phyloP scores from a whole-genome alignment of 192 early-diverging fungal genomes.

The Mortierella hygrophila region DNA sequence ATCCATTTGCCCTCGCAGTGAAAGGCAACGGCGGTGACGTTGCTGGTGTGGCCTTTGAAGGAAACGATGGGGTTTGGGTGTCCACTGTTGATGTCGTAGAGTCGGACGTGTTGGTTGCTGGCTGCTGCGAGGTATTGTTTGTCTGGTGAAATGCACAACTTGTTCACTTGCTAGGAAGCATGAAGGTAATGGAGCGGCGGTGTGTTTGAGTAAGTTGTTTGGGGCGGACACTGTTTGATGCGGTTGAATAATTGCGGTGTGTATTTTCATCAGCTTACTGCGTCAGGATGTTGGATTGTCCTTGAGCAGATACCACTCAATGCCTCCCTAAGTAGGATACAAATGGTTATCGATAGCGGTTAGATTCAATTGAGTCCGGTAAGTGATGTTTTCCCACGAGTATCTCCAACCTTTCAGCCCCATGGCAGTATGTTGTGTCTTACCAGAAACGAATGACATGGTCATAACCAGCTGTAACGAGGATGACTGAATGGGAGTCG shows the following conservation, averaged over 20 bases:
- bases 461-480: constrained; percentile 86
- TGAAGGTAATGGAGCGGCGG: background rate
- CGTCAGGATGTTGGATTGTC: constrained; percentile 85
- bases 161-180: constrained; percentile 82
- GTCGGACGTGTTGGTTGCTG: constrained; percentile 85
- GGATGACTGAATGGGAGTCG: constrained; percentile 68
- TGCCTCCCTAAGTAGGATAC: constrained; percentile 62
- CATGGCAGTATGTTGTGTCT: background rate
- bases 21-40: constrained; percentile 73
- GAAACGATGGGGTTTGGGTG: constrained; percentile 79
- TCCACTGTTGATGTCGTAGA: constrained; percentile 86
- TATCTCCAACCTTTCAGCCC: background rate
- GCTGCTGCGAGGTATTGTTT: constrained; percentile 89
- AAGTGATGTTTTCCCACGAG: background rate
- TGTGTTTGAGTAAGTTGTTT: background rate
- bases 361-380: background rate
- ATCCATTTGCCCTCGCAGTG: constrained; percentile 82
- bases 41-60: constrained; percentile 73
- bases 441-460: constrained; percentile 79
- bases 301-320: constrained; percentile 73
- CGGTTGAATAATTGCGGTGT: constrained; percentile 1
- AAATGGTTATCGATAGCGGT: background rate
- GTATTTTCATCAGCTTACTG: constrained; percentile 59
- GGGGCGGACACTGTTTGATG: background rate
- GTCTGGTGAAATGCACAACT: constrained; percentile 88